Conservation (phyloP, 148 eudicot species). For the Persicaria tinctoria region DNA sequence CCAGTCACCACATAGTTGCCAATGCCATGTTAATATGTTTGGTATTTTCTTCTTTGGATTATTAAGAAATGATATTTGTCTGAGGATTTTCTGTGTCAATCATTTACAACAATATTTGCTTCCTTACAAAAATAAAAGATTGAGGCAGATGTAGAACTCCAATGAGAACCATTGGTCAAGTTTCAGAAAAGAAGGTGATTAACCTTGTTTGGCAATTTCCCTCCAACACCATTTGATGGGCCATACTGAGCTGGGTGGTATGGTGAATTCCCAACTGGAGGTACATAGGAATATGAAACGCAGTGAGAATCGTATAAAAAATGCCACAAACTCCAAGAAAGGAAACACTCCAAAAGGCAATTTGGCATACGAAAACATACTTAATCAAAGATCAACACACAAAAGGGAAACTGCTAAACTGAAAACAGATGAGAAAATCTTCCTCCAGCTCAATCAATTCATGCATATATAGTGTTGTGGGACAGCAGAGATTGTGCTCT, state of each 20-base stretch:
- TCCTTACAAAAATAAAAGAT: neutral
- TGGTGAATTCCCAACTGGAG: constrained; percentile 39
- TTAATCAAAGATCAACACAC: neutral
- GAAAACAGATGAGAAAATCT: neutral
- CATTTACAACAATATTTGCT: neutral
- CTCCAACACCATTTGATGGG: constrained; percentile 55
- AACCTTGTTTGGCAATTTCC: constrained; percentile 77
- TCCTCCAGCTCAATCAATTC: neutral
- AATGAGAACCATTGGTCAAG: neutral
- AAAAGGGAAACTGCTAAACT: neutral
- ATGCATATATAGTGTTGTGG: neutral
- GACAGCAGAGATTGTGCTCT: neutral
- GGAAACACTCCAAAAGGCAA: neutral
- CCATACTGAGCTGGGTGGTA: constrained; percentile 65
- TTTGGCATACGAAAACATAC: neutral
- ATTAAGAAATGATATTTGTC: neutral
- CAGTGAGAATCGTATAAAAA: constrained; percentile 32
- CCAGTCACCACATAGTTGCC: neutral
- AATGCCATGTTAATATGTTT: neutral
- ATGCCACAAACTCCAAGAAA: neutral
- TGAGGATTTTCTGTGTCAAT: neutral
- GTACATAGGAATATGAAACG: constrained; percentile 39
- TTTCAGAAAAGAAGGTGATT: constrained; percentile 14
- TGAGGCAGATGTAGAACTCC: neutral
- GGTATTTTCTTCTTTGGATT: neutral